phyloP scores from a whole-genome alignment of 2,329 filamentous ascomycete species.

The Ilyonectria sp. region DNA sequence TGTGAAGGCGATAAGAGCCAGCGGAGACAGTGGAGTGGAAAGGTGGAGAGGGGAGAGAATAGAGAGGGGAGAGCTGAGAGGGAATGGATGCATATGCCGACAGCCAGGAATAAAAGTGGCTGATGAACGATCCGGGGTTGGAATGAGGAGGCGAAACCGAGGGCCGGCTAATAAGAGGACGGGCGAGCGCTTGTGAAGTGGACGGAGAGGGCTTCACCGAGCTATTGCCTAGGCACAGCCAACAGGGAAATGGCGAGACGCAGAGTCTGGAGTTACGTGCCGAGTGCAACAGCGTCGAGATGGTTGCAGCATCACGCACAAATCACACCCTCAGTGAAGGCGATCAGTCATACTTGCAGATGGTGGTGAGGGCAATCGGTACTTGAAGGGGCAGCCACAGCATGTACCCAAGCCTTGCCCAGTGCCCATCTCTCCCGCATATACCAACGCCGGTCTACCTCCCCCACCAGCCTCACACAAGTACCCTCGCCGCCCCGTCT shows the following conservation, averaged over 20 bases:
- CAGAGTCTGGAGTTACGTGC: constrained; percentile 9
- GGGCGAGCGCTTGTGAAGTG: constrained; percentile 24
- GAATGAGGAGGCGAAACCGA: constrained; percentile 33
- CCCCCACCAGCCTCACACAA: constrained; percentile 27
- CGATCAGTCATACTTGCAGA: constrained; percentile 16
- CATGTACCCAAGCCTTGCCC: constrained; percentile 31
- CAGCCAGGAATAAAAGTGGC: constrained; percentile 13
- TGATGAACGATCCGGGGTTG: constrained; percentile 16
- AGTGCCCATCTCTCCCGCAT: background rate
- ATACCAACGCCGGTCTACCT: constrained; percentile 6
- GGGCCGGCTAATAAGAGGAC: constrained; percentile 27
- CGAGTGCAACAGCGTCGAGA: background rate
- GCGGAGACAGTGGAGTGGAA: constrained; percentile 20
- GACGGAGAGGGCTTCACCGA: constrained; percentile 22
- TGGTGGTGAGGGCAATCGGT: constrained; percentile 21
- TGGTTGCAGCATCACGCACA: constrained; percentile 14
- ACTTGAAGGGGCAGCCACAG: constrained; percentile 36
- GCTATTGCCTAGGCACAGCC: constrained; percentile 7
- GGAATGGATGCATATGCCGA: constrained; percentile 17
- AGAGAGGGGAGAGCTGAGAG: constrained; percentile 18
- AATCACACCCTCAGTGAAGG: constrained; percentile 7
- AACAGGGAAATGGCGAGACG: background rate
- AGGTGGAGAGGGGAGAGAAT: constrained; percentile 14
- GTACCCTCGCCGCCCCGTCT: constrained; percentile 25
- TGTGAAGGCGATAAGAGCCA: constrained; percentile 41